phyloP scores from a whole-genome alignment of 106 monocot species.

The Platanthera guangdongensis region DNA sequence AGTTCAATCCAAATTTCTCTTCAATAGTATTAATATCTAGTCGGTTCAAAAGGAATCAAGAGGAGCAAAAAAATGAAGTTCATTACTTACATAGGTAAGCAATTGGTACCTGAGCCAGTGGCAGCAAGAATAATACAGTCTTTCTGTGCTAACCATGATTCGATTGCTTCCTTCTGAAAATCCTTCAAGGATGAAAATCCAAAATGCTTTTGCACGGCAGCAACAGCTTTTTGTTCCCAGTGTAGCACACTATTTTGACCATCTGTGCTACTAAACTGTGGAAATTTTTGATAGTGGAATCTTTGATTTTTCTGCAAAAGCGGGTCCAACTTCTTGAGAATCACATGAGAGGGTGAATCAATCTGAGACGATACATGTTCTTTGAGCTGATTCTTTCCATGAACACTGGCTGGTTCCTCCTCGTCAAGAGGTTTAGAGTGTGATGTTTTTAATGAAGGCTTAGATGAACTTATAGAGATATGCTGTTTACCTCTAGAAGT shows the following conservation, averaged over 20 bases:
- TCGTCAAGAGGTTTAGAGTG: conserved; percentile 9
- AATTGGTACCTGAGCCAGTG: conserved; percentile 75
- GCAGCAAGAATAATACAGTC: conserved; percentile 94
- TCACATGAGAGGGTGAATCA: background rate
- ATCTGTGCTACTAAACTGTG: conserved; percentile 5
- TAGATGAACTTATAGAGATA: conserved; percentile 7
- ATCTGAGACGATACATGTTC: conserved; percentile 8
- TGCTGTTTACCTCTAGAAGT: conserved; percentile 18
- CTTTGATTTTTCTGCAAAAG: conserved; percentile 11
- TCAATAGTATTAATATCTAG: background rate
- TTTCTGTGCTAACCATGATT: conserved; percentile 55
- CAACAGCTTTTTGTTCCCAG: conserved; percentile 32
- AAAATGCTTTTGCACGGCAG: conserved; percentile 62
- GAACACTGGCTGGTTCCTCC: background rate
- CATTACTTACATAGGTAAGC: background rate
- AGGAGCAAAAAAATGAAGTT: background rate
- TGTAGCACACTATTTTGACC: conserved; percentile 15
- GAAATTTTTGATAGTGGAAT: conserved; percentile 1
- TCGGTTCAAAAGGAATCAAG: background rate
- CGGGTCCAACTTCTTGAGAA: background rate
- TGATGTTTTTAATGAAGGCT: conserved; percentile 10
- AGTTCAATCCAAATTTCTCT: background rate
- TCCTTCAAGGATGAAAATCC: conserved; percentile 70
- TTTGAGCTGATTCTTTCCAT: conserved; percentile 2
- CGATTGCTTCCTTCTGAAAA: conserved; percentile 84